phyloP scores from a whole-genome alignment of 108 stramenopile genomes.

The Cyclotella sp. region DNA sequence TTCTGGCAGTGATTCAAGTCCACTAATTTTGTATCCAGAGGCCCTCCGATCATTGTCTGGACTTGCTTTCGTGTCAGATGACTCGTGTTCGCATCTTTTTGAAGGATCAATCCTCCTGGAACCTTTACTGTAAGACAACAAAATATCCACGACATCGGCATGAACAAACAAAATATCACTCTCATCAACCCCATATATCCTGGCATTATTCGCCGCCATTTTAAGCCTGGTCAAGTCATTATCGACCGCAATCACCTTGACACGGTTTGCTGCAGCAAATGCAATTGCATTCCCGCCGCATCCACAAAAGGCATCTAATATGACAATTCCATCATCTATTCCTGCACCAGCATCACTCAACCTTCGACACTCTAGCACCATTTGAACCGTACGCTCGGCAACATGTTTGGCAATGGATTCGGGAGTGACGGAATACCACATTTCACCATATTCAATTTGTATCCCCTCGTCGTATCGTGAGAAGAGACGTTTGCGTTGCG shows the following conservation, averaged over 20 bases:
- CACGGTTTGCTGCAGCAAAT: conserved; percentile 53
- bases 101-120: conserved; percentile 17
- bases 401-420: conserved; percentile 83
- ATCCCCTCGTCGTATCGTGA: conserved; percentile 78
- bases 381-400: conserved; percentile 46
- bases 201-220: conserved; percentile 78
- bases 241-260: conserved; percentile 69
- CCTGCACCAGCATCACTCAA: not conserved
- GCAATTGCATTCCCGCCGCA: conserved; percentile 89
- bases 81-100: conserved; percentile 22
- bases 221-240: conserved; percentile 60
- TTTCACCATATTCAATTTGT: conserved; percentile 64
- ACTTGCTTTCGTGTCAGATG: conserved; percentile 1
- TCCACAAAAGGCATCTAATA: conserved; percentile 87
- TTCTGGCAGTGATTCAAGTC: conserved; percentile 63
- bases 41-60: not conserved
- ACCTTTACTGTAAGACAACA: conserved; percentile 18
- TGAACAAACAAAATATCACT: conserved; percentile 72
- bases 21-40: conserved; percentile 58
- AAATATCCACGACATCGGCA: conserved; percentile 63
- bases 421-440: conserved; percentile 87
- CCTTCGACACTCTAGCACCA: conserved; percentile 8
- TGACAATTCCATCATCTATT: conserved; percentile 25
- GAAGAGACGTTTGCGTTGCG: conserved; percentile 82
- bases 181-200: conserved; percentile 60